These are phyloP conservation scores for Pleurostoma richardsiae DNA, from an alignment of 2,329 filamentous ascomycete species.

Conservation along the genomic window DNA sequence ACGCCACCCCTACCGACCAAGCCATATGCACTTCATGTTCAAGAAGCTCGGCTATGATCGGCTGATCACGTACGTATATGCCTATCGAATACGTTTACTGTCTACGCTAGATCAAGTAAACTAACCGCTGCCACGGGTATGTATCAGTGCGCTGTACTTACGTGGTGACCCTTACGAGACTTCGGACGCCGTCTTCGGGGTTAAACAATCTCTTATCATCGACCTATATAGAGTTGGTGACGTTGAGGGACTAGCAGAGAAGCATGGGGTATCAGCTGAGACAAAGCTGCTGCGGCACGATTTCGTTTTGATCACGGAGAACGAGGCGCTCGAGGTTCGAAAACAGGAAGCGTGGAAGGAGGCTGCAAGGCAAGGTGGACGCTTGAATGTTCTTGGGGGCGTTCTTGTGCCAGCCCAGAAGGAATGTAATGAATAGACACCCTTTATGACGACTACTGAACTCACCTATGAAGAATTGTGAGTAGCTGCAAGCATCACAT, in stretches of 20 bases:
- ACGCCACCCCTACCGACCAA: conserved; percentile 56
- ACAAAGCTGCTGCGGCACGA: conserved; percentile 52
- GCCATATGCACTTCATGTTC: conserved; percentile 70
- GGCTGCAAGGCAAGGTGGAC: conserved; percentile 1
- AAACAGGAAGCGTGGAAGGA: conserved; percentile 28
- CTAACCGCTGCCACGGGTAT: not conserved
- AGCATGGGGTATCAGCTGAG: conserved; percentile 50
- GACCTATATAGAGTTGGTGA: conserved; percentile 41
- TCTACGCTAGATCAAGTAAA: not conserved
- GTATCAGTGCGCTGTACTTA: conserved; percentile 53
- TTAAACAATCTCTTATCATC: conserved; percentile 58
- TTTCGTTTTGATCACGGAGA: conserved; percentile 59
- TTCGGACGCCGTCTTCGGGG: conserved; percentile 65
- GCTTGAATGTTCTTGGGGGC: not conserved
- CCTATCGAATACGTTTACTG: no score
- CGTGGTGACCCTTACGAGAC: conserved; percentile 62
- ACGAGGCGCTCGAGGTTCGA: conserved; percentile 51
- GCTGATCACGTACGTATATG: conserved; percentile 56
- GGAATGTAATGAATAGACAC: no score
- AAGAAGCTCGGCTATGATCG: conserved; percentile 60
- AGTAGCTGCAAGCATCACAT: no score
- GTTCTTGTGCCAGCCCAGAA: not conserved
- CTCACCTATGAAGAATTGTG: no score
- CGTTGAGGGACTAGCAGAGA: conserved; percentile 32
- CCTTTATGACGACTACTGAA: no score